Evolutionary conservation across 768 basidiomycete species (phyloP), one percentile per base, ranked within the genome.

Genomic region (Cantharellus cinnabarinus): DNA sequence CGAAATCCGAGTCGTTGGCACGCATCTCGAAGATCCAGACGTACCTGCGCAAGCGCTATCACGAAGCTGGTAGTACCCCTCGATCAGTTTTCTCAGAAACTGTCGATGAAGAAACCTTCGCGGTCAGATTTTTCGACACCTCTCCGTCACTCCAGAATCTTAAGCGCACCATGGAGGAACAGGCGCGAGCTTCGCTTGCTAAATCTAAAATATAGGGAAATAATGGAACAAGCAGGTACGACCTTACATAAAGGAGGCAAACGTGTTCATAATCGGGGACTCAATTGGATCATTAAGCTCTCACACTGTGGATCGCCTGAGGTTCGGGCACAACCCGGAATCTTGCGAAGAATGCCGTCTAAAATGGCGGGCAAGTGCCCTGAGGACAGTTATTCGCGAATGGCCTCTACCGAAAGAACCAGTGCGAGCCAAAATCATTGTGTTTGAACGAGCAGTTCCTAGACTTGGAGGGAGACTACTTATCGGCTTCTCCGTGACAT

Each of bases 381-480:
- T 75, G 64, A 2, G 3, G 0, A 76, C 78, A 34, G 0, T 34
- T 0, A 62, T 73, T 3, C 67, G 74, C 42, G 77, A 78, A 57
- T 76, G 75, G 76, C 77, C 77, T 0, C 62, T 78, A 42, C 75
- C 77, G 0, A 39, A 57, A 1, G 52, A 62, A 7, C 29, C 15
- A 3, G 7, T 64, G 3, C 38, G 59, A 4, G 68, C 69, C 0
- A 65, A 71, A n/a, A 57, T n/a, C 37, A 37, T 57, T 5, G 54
- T 58, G 5, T 58, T 58, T 39, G 58, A 58, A 52, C 58, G 56
- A 50, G 5, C n/a, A 5, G 7, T n/a, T 57, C 58, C 58, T 56
- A 15, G 40, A 57, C 57, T 15, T 58, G 58, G 58, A 10, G 58
- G 15, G 15, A 5, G 7, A 58, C 37, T 15, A 58, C 58, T n/a